Base-by-base conservation (phyloP, 139 green algal genomes). In the Chlorella sorokiniana region DNA sequence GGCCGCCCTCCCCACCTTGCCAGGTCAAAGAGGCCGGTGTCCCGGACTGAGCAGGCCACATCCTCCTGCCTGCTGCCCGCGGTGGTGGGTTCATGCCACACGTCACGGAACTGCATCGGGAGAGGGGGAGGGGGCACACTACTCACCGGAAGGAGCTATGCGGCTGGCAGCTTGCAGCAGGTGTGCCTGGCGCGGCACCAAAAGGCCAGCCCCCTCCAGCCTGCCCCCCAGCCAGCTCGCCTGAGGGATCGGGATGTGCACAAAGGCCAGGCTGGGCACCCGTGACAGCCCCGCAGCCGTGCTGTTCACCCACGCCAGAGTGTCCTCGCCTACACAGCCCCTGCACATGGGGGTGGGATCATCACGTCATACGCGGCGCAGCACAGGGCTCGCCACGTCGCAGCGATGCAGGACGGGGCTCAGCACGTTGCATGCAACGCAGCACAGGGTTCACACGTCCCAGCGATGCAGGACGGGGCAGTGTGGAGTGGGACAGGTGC, bases 181-280 rank as follows among this genome's bases (percentile, higher is more conserved):
- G 6, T 33, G 67, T n/a, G 65, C 35, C 14, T 33, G 35, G 65
- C 33, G 64, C 18, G 14, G 38, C 40, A 35, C 23, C 67, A 73
- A 33, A 42, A 73, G 67, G 7, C 29, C 67, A 9, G 1, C 3
- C 4, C 37, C 67, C 37, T 10, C 37, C 62, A 18, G 29, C 29
- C 29, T 18, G n/a, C n/a, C 8, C 7, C 31, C 18, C 42, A 42
- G 29, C n/a, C n/a, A 65, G 35, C 31, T 14, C 31, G 64, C 44
- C 45, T 91, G 74, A 6, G 85, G 85, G 0, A 86, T 20, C 0
- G 87, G 87, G 44, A 91, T 89, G 67, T 91, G 87, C 2, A 88
- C 71, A 79, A 91, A 89, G 11, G 87, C 87, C 8, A 89, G 40
- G 40, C 74, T 69, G 0, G 81, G 75, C 59, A 71, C 87, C 2